These are phyloP conservation scores for Fusarium stilboides DNA, from an alignment of 2,329 filamentous ascomycete species.

Conservation along the genomic window DNA sequence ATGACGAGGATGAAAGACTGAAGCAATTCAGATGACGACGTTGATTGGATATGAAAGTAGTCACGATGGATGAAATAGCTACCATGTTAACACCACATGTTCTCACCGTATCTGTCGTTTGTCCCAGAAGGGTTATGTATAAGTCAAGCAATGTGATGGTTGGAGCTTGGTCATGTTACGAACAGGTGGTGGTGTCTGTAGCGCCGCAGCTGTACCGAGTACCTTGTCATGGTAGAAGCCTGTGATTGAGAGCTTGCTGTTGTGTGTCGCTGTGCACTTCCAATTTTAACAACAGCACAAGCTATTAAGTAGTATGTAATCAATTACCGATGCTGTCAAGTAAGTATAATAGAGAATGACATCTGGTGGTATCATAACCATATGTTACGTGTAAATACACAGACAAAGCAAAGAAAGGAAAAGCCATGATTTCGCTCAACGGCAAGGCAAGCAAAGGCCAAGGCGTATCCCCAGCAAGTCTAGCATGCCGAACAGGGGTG, in stretches of 20 bases:
- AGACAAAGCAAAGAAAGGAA: constrained; percentile 11
- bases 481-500: constrained; percentile 25
- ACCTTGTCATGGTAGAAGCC: constrained; percentile 3
- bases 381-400: too few species aligned
- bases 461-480: constrained; percentile 41
- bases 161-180: constrained; percentile 15
- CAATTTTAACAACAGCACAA: too few species aligned
- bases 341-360: too few species aligned
- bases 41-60: neutral
- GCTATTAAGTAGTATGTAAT: too few species aligned
- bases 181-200: constrained; percentile 28
- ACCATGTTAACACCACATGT: neutral
- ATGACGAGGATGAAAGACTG: neutral
- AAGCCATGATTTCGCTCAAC: constrained; percentile 35
- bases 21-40: neutral
- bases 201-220: constrained; percentile 36
- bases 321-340: too few species aligned
- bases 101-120: neutral
- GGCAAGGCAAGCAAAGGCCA: neutral
- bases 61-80: neutral
- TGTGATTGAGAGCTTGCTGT: constrained; percentile 5
- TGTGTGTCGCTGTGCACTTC: too few species aligned
- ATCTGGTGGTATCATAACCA: too few species aligned
- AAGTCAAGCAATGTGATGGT: constrained; percentile 9
- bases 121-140: neutral